Evolutionary conservation across 2,329 filamentous ascomycete species (phyloP).

Genomic region (Trichoderma cornu-damae): DNA sequence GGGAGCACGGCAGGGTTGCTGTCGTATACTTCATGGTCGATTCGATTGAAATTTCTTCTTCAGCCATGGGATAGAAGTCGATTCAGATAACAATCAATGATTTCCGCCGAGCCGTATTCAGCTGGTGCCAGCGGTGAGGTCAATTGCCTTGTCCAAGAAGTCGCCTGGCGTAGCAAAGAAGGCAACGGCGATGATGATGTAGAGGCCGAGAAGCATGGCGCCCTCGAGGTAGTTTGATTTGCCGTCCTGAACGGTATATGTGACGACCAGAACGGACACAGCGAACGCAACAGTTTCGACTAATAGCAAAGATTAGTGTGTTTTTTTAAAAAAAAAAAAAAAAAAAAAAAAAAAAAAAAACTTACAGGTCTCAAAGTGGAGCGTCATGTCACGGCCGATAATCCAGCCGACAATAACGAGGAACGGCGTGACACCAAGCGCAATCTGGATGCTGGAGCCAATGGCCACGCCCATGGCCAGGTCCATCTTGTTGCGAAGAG

Average conservation of each 20-base stretch:
- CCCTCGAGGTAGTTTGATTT: slow-evolving; percentile 82
- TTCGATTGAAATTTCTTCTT: not conserved
- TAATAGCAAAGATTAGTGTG: slow-evolving; percentile 27
- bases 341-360: too few relatives aligned
- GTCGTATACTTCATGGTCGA: not conserved
- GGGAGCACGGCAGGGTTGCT: not conserved
- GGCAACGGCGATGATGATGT: slow-evolving; percentile 56
- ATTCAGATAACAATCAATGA: not conserved
- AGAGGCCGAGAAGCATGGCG: slow-evolving; percentile 57
- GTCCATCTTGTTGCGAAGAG: slow-evolving; percentile 71
- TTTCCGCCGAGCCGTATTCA: not conserved
- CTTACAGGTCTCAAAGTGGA: slow-evolving; percentile 66
- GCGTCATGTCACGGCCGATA: slow-evolving; percentile 65
- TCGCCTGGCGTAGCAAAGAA: slow-evolving; percentile 52
- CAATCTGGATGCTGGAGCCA: slow-evolving; percentile 77
- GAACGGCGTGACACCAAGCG: slow-evolving; percentile 73
- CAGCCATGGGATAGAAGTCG: not conserved
- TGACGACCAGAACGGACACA: slow-evolving; percentile 68
- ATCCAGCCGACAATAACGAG: slow-evolving; percentile 78
- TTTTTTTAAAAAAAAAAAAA: too few relatives aligned
- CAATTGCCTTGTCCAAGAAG: slow-evolving; percentile 38
- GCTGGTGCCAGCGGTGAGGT: not conserved
- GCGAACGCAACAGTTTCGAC: slow-evolving; percentile 75
- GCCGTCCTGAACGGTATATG: slow-evolving; percentile 72
- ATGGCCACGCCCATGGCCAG: slow-evolving; percentile 73